Base-by-base conservation (phyloP, 345 rosid genomes). In the Hibiscus tridactylites region DNA sequence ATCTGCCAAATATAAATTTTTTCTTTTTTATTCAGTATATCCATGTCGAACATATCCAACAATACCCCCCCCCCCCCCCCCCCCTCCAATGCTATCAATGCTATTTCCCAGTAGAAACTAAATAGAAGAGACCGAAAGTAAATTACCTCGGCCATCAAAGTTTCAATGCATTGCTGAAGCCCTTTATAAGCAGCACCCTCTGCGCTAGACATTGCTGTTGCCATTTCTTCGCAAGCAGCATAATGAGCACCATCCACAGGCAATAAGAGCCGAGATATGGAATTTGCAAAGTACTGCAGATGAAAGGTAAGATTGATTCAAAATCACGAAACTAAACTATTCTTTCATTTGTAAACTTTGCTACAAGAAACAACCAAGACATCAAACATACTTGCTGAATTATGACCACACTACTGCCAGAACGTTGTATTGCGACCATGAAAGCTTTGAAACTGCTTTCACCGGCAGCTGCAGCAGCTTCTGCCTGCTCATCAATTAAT, bases 211-310 rank as follows among this genome's bases (percentile, higher is more conserved):
- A 95, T 86, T 73, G 99, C 96, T 33, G 91, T 83, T 58, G 98
- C 91, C 99, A 95, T 95, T 88, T 95, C 98, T 89, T 95, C 99
- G 73, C 98, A 92, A 57, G 98, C 88, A 81, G 97, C 90, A 76
- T 97, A 93, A 83, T 95, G 98, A 60, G 99, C 97, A 73, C 97
- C 97, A 74, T 96, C 99, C 75, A 96, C 99, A 39, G 98, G 97
- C 70, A 96, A 87, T 80, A 92, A 85, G 69, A 96, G 97, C 68
- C 99, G 85, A 68, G 99, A 89, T 77, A 96, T 92, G 33, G 97
- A 89, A 84, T 91, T 92, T 87, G 97, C 90, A 84, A 96, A 92
- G 85, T 85, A 87, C 99, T 96, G 81, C 57, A 76, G 58, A 50
- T 62, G 73, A 78, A 59, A 82, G 65, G 24, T 62, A 33, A 26